Evolutionary conservation across 2,329 filamentous ascomycete genomes (phyloP), one percentile per base, ranked within the genome.

Genomic region (Hypoxylon sp.): DNA sequence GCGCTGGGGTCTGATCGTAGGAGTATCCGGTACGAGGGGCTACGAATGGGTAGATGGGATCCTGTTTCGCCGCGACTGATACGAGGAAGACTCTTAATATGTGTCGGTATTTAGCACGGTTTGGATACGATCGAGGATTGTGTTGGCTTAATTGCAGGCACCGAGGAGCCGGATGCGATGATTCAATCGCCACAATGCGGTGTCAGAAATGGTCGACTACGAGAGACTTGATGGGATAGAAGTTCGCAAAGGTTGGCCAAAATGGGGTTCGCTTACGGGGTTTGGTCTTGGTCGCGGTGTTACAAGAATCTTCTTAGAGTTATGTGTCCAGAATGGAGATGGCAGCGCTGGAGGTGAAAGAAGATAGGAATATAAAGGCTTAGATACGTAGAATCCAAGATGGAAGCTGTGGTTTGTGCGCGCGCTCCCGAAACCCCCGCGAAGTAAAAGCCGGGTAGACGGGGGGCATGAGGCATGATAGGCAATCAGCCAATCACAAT

Each of bases 401-500:
- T 28, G 52, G 24, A 32, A 55, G 53, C 51, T 53, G 20, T 42
- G 40, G 67, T 67, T 63, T 52, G 54, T 59, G 56, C 56, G 48
- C 52, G 42, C 18, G 61, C 67, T n/a, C 67, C 67, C 67, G 67
- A 64, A 61, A 65, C 64, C 20, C 20, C 46, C 45, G 45, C 18
- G n/a, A 45, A 18, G 26, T 14, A 56, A 55, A 59, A 49, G 9
- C 53, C 53, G 61, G 61, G 52, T 53, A 26, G 55, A 67, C 57
- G 52, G 49, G n/a, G n/a, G n/a, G n/a, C n/a, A n/a, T n/a, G n/a
- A 58, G 18, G 24, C 12, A 28, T 36, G n/a, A n/a, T n/a, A 20
- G 36, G 26, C 45, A 55, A n/a, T 56, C 4, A 11, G 12, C 68
- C 68, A 68, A 70, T 70, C 68, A 66, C 11, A 60, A n/a, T 28